Percentiles rank a stretch among this genome's conserved stretches.
These are phyloP conservation scores for Ocimum tenuiflorum DNA, from an alignment of 257 asterid genomes.

Conservation along the genomic window DNA sequence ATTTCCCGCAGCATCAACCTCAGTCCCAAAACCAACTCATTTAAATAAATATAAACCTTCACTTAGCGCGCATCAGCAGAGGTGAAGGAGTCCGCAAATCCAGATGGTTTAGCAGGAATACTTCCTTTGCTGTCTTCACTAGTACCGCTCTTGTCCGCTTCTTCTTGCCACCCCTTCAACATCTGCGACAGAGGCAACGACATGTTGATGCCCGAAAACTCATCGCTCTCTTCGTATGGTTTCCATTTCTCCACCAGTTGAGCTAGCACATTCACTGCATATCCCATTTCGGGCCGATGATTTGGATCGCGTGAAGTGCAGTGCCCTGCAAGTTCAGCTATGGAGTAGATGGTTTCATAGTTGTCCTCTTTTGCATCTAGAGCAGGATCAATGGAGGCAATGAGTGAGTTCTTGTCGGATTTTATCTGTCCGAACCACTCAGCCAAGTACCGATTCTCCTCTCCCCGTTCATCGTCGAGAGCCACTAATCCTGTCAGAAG, in stretches of 20 bases:
- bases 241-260: slow-evolving; percentile 55
- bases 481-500: slow-evolving; percentile 63
- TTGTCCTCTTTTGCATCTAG: slow-evolving; percentile 41
- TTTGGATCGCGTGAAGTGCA: slow-evolving; percentile 70
- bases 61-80: slow-evolving; percentile 58
- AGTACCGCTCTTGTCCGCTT: slow-evolving; percentile 35
- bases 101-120: slow-evolving; percentile 52
- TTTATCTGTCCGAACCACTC: slow-evolving; percentile 72
- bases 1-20: no score
- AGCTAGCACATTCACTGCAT: slow-evolving; percentile 49
- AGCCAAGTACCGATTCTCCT: slow-evolving; percentile 60
- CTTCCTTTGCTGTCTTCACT: slow-evolving; percentile 64
- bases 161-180: slow-evolving; percentile 67
- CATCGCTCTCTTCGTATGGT: slow-evolving; percentile 41
- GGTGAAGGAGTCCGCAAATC: slow-evolving; percentile 55
- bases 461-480: slow-evolving; percentile 59
- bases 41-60: not conserved
- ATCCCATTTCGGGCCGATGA: slow-evolving; percentile 81
- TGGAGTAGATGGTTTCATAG: slow-evolving; percentile 31
- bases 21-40: not conserved
- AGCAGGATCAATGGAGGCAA: slow-evolving; percentile 53
- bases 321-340: slow-evolving; percentile 65
- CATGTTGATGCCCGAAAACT: slow-evolving; percentile 28
- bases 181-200: slow-evolving; percentile 46
- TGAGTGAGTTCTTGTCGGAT: slow-evolving; percentile 30